A percentile compares a stretch with the other conserved stretches of the same genome.
These are phyloP conservation scores for Cladosporium oxysporum DNA, from an alignment of 2,329 filamentous ascomycete genomes.

Conservation along the genomic window DNA sequence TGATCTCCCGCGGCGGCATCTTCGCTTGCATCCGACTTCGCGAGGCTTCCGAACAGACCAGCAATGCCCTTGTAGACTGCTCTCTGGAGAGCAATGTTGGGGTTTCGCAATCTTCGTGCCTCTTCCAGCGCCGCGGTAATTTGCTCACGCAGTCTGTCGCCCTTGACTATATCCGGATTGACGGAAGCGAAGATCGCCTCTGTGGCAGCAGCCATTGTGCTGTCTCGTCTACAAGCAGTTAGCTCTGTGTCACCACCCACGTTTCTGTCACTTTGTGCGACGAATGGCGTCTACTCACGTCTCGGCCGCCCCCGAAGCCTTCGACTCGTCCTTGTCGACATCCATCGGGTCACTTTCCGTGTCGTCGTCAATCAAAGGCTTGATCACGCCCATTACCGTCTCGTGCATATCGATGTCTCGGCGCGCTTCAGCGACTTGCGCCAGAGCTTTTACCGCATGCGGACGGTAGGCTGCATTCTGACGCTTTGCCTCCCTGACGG, in stretches of 20 bases:
- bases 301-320: constrained; percentile 12
- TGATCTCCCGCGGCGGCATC: constrained; percentile 7
- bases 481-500: constrained; percentile 82
- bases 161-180: constrained; percentile 30
- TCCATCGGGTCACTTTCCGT: constrained; percentile 66
- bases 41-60: constrained; percentile 24
- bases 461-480: constrained; percentile 84
- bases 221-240: constrained; percentile 27
- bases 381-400: constrained; percentile 66
- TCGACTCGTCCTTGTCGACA: constrained; percentile 52
- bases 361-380: constrained; percentile 60
- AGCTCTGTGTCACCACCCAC: constrained; percentile 11
- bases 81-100: constrained; percentile 11
- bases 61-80: constrained; percentile 27
- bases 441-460: constrained; percentile 71
- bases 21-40: not conserved
- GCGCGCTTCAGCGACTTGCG: constrained; percentile 68
- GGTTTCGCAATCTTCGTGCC: constrained; percentile 8
- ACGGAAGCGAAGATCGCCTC: constrained; percentile 35
- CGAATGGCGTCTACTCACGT: not conserved
- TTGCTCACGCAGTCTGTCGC: constrained; percentile 21
- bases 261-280: constrained; percentile 13
- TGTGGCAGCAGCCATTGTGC: constrained; percentile 32
- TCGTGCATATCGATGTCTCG: constrained; percentile 70
- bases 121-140: constrained; percentile 5